phyloP scores from a whole-genome alignment of 768 basidiomycete species.

The Dentipellis fragilis region DNA sequence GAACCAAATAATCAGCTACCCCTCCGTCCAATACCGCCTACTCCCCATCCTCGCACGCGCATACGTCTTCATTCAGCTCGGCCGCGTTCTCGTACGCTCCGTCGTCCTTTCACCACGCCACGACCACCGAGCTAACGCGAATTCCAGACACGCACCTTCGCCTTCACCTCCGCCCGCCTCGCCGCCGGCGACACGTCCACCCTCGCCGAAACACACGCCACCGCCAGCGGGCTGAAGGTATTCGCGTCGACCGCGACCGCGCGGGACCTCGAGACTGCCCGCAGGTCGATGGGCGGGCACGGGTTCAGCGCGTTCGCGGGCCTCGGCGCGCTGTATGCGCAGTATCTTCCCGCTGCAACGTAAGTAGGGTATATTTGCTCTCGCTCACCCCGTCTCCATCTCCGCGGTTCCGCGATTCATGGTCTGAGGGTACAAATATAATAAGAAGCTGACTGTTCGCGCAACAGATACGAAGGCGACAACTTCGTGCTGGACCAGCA shows the following conservation, averaged over 20 bases:
- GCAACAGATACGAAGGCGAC: conserved; percentile 63
- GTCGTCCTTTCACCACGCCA: not conserved
- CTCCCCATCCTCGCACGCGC: conserved; percentile 60
- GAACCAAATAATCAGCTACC: conserved; percentile 58
- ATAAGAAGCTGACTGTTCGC: not conserved
- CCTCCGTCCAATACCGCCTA: conserved; percentile 64
- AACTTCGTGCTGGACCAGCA: conserved; percentile 72
- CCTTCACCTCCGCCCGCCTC: conserved; percentile 37
- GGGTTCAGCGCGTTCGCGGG: conserved; percentile 65
- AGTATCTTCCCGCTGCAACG: conserved; percentile 58
- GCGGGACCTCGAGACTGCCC: conserved; percentile 52
- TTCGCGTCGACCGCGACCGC: conserved; percentile 42
- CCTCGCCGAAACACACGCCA: conserved; percentile 65
- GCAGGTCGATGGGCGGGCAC: conserved; percentile 69
- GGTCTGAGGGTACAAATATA: too few relatives aligned
- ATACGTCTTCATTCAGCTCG: conserved; percentile 60
- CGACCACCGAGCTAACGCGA: not conserved
- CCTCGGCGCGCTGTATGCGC: conserved; percentile 53
- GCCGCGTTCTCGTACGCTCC: conserved; percentile 42
- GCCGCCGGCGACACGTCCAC: conserved; percentile 47
- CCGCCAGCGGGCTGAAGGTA: conserved; percentile 59
- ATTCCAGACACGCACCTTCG: conserved; percentile 40
- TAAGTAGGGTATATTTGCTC: too few relatives aligned
- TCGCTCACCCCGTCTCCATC: too few relatives aligned
- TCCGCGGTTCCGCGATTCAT: too few relatives aligned